These are phyloP conservation scores for Dictyostelium citrinum DNA, from an alignment of 78 protist species.

Conservation along the genomic window DNA sequence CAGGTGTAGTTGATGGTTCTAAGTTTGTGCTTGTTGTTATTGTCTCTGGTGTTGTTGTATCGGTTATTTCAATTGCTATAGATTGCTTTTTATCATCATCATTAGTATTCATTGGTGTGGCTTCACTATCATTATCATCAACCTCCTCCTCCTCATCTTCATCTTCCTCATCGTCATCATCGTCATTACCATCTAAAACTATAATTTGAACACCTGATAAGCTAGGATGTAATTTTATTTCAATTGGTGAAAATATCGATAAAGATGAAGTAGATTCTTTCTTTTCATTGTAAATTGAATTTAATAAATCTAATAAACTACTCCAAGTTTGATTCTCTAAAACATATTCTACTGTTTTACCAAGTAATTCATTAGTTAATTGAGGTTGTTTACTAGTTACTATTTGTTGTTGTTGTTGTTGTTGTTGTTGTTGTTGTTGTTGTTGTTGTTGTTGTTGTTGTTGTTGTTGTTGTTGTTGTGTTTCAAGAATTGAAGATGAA, in stretches of 20 bases:
- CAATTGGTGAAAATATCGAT: conserved; percentile 9
- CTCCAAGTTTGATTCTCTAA: background rate
- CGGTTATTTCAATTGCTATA: background rate
- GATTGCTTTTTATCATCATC: background rate
- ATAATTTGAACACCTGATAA: background rate
- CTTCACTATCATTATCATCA: background rate
- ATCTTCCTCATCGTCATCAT: background rate
- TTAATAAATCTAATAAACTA: conserved; percentile 1
- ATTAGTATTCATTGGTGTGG: background rate
- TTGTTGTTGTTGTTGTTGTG: background rate
- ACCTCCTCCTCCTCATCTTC: background rate
- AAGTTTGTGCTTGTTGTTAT: background rate
- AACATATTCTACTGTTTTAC: background rate
- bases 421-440: background rate
- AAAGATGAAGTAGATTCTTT: background rate
- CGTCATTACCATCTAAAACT: background rate
- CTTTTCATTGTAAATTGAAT: background rate
- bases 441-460: background rate
- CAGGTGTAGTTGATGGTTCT: background rate
- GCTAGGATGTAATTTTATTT: background rate
- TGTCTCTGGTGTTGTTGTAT: background rate
- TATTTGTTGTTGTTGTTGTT: background rate
- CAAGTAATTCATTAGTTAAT: background rate
- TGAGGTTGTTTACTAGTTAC: background rate
- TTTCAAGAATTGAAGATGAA: background rate